Base-by-base conservation (phyloP, 768 basidiomycete genomes). In the Nevesoporus exiguus region DNA sequence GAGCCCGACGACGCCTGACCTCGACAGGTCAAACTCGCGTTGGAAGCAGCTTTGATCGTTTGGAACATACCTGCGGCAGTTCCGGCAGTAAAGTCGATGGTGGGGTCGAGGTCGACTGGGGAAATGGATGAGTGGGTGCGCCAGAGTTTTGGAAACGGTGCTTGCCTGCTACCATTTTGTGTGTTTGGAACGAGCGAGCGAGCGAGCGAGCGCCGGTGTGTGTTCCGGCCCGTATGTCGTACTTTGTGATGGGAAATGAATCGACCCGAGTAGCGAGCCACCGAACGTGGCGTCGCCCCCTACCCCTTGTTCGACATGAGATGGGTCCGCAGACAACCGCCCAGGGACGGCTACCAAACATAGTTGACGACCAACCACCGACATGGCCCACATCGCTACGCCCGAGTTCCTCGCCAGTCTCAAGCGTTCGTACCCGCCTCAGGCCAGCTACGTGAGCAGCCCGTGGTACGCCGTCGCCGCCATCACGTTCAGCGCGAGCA, bases 31-130 rank as follows among this genome's bases (percentile, higher is more conserved):
- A 54, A 13, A 37, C 30, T 10, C 5, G n/a, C 1, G 27, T 13
- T 7, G 10, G 11, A 29, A 4, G 30, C 5, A 7, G 7, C 3
- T 1, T 11, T 17, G 30, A 1, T 8, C 4, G 21, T 27, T 19
- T 7, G 19, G 19, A 31, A n/a, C 27, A 3, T 41, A 79, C 82
- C 80, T 53, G 84, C 83, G 31, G 85, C 71, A 0, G 90, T 90
- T 6, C 92, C 92, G 5, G 90, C 90, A 39, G 83, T 66, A 67
- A 93, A 93, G 66, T 95, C 89, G 21, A 90, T 68, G 2, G 79
- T 79, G 2, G 89, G 87, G 61, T 83, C 76, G 37, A 85, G 76
- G 42, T 68, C 63, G 47, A 56, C 63, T 66, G 49, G 25, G 6
- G 3, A 46, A n/a, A 9, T 29, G 7, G 7, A 9, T 59, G 39